These are phyloP conservation scores for Acacia acuminata DNA, from an alignment of 306 rosid species.

Conservation along the genomic window DNA sequence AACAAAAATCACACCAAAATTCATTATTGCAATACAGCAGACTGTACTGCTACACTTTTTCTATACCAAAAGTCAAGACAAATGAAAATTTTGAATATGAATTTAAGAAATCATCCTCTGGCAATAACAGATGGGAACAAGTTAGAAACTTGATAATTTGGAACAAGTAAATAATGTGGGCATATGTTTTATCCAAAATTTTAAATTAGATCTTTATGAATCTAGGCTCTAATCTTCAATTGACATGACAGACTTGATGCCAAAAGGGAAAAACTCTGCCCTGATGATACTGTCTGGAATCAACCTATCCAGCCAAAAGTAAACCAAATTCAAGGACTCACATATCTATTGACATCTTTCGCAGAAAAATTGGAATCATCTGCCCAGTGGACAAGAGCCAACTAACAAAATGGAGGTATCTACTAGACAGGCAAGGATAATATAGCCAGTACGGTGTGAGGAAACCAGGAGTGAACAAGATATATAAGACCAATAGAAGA, in stretches of 20 bases:
- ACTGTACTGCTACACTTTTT: background rate
- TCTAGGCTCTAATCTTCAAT: background rate
- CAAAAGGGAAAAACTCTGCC: conserved; percentile 16
- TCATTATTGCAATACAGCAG: conserved; percentile 26
- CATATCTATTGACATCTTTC: background rate
- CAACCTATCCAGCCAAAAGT: background rate
- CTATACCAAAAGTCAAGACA: background rate
- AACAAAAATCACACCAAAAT: conserved; percentile 5
- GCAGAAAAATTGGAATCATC: background rate
- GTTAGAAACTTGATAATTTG: background rate
- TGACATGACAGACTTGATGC: background rate
- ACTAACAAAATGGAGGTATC: conserved; percentile 5
- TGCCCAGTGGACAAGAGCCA: background rate
- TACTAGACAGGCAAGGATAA: conserved; percentile 20
- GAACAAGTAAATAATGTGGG: background rate
- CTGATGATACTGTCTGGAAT: background rate
- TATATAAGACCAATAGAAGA: background rate
- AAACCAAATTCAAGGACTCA: conserved; percentile 3
- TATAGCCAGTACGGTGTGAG: background rate
- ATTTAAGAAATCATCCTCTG: background rate
- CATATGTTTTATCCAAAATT: conserved; percentile 18
- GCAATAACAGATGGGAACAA: background rate
- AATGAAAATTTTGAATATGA: background rate
- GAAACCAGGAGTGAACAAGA: conserved; percentile 14
- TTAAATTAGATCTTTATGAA: conserved; percentile 8